Base-by-base conservation (phyloP, 164 flowering plant species). In the Vitis labrusca region DNA sequence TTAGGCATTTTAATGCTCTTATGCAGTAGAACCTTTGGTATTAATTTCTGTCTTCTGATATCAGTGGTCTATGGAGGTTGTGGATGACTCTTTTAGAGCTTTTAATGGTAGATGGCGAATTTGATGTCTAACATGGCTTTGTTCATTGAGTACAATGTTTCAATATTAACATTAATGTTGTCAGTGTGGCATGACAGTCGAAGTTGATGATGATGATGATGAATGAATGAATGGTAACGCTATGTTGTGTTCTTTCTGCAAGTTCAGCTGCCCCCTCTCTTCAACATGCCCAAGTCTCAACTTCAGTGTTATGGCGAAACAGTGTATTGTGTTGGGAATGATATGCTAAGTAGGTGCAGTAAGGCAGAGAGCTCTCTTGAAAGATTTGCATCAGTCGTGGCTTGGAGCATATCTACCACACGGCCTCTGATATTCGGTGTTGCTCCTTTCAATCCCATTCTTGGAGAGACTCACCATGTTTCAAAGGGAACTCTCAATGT, bases 381-480 rank as follows among this genome's bases (percentile, higher is more conserved):
- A 0, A 79, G 98, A 61, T 81, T 94, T 17, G 69, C 47, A 8
- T 66, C 85, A 0, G 95, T 92, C 0, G 89, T 94, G 0, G 91
- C 86, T 0, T 94, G 97, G 98, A 84, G 85, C 80, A 82, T 92
- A 44, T 89, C 98, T 1, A 85, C 87, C 0, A 2, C 65, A 1
- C 88, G 98, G 0, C 97, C 97, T 1, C 8, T 76, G 47, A 63
- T 70, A 44, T 94, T 94, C 37, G 98, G 97, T 0, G 63, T 83
- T 3, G 88, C 91, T 66, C 98, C 98, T 37, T 91, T 76, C 68
- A 94, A 94, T 71, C 97, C 98, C 56, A 67, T 88, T 74, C 90
- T 94, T 17, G 97, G 98, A 6, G 98, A 92, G 71, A 94, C 97
- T n/a, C 98, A 94, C 68, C 98, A 92, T 73, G 97, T 80, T 51